Evolutionary conservation across 2,329 filamentous ascomycete genomes (phyloP), one percentile per base, ranked within the genome.

Genomic region (Fusarium dimerum): DNA sequence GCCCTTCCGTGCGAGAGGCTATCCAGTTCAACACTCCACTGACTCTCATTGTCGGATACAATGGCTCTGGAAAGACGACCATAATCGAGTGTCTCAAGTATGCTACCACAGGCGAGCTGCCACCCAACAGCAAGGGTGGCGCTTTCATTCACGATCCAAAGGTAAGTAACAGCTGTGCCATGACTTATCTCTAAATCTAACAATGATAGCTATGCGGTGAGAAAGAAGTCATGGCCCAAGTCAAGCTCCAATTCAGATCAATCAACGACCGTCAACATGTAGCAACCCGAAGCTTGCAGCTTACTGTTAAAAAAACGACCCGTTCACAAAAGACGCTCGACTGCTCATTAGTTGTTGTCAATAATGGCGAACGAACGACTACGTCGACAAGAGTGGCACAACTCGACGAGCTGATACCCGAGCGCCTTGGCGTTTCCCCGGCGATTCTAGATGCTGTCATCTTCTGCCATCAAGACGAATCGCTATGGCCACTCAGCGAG

Each of bases 81-180:
- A 96, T 99, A 68, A 99, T 99, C 73, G 94, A 99, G 73, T 96
- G 92, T 70, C 88, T 99, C 67, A 97, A 97, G 70, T 99, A 97
- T 85, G 92, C 90, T 47, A 97, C 95, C 16, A 97, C 92, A 8
- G 95, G 94, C 51, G 89, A 95, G 66, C 82, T 96, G 44, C 94
- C 94, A 2, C 91, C 94, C 32, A 96, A 97, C 77, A 92, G 87
- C 76, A 89, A 87, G 62, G 88, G 89, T 29, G 92, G 92, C 32
- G 92, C 93, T 45, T 99, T 97, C 70, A 91, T 99, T 57, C 93
- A 99, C 70, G 94, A 99, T 66, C 94, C 94, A n/a, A 94, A 94
- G 76, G 82, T 89, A 70, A 56, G 62, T 55, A 32, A 15, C 30
- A 2, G 26, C 20, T n/a, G 17, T 16, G 20, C 20, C 42, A 5